Evolutionary conservation across 129 eudicot species (phyloP), one percentile per base, ranked within the genome.

Genomic region (Gnaphalium uliginosum): DNA sequence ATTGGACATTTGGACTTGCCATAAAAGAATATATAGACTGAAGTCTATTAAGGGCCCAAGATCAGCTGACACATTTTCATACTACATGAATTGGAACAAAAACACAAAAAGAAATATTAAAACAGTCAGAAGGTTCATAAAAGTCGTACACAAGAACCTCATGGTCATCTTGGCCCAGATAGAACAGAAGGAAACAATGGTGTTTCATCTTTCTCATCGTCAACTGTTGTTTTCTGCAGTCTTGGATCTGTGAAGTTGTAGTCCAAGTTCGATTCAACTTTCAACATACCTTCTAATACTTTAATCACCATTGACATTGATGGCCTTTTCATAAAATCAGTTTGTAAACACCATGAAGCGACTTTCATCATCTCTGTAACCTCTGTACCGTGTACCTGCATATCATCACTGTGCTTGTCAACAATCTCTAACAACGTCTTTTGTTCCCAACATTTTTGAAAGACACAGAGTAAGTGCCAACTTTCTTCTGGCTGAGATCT

Each of bases 321-420:
- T 26, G 90, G 90, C 58, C 90, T 74, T 35, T 11, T 81, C 0
- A 53, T 41, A 41, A 37, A 61, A 66, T 81, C 78, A 14, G 68
- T 37, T 23, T 81, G 86, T 58, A 83, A 29, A 62, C 86, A 86
- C 87, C 90, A 86, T 3, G 85, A 76, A 23, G 83, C 87, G 33
- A 83, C 17, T 57, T 67, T 57, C 63, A 77, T 58, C 81, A 69
- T 77, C 62, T 77, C 76, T 13, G 46, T 23, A 0, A 77, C 76
- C 14, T 58, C 46, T 26, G 19, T 1, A 10, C 23, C 37, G 11
- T 68, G 30, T 41, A 18, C 23, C 25, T n/a, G 51, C 81, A 78
- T 78, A 43, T 78, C 81, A 21, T 68, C 81, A 39, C 79, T 80
- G 18, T 8, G 9, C 11, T 33, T 66, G 66, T 86, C 87, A 41